A percentile compares a stretch with the other conserved stretches of the same genome.
phyloP scores from a whole-genome alignment of 257 asterid species.

The Plantago elongata region DNA sequence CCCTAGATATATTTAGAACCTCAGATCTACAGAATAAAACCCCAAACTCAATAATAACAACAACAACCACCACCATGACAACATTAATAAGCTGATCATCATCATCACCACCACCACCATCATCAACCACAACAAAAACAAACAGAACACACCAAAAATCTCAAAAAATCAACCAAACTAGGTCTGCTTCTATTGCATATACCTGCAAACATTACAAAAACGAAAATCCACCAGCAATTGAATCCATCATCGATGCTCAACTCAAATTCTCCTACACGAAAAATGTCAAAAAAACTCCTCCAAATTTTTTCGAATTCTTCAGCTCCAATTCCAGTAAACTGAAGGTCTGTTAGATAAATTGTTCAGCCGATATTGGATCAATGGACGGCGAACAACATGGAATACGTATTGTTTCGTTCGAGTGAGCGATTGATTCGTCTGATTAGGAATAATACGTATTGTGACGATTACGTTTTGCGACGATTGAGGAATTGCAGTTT shows the following conservation, averaged over 20 bases:
- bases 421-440: slow-evolving; percentile 11
- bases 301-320: slow-evolving; percentile 19
- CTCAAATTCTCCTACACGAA: slow-evolving; percentile 16
- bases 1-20: slow-evolving; percentile 25
- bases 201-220: slow-evolving; percentile 26
- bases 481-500: background rate
- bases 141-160: background rate
- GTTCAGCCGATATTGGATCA: no score
- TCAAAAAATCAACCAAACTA: background rate
- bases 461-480: background rate
- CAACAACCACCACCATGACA: slow-evolving; percentile 1
- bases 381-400: background rate
- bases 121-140: background rate
- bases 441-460: slow-evolving; percentile 1
- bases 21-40: slow-evolving; percentile 20
- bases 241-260: slow-evolving; percentile 21
- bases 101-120: background rate
- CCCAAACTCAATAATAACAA: slow-evolving; percentile 8
- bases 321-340: slow-evolving; percentile 19
- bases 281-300: slow-evolving; percentile 13
- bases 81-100: background rate
- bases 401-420: slow-evolving; percentile 7
- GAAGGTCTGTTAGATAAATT: background rate
- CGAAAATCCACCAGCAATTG: slow-evolving; percentile 4
- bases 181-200: slow-evolving; percentile 7